Base-by-base conservation (phyloP, 2,329 filamentous ascomycete species). In the Penicillium sp. region DNA sequence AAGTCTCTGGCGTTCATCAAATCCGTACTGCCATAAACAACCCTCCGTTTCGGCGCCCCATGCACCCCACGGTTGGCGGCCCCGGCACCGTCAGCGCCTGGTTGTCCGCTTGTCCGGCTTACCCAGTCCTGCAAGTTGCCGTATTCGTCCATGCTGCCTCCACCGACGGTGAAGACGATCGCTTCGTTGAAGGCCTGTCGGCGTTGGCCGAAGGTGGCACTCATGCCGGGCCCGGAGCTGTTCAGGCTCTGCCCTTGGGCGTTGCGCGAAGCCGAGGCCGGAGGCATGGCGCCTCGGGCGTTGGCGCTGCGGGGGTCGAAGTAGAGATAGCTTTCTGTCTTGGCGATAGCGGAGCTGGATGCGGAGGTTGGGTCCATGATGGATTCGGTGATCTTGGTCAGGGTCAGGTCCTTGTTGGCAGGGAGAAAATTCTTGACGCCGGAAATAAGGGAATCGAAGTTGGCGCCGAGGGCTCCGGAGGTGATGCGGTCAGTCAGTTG, bases 381-480 rank as follows among this genome's bases (percentile, higher is more conserved):
- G 1, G 88, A 95, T 69, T 98, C 93, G 35, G 93, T 91, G 65
- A 98, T 96, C 72, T 97, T 97, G 49, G 94, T 98, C 46, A 98
- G 80, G 0, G 93, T 97, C 9, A 97, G 79, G 65, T 98, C 94
- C 61, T 90, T 88, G 72, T 98, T 94, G 12, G 83, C 88, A 0
- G 94, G 93, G n/a, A 98, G 75, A 71, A 98, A 95, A 71, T 95
- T 97, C 73, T 97, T 98, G 64, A 98, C 91, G 38, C 91, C 91
- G 5, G 88, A 91, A 55, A 97, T 90, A 38, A 98, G 80, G 26
- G 86, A 91, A 68, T 97, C 93, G 63, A 98, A 88, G 67, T 97
- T 97, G 51, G 84, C 81, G 43, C 82, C 80, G 1, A 91, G 82
- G 17, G 94, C 88, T 28, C 88, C 89, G 57, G 95, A 91, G 66